These are phyloP conservation scores for Cystofilobasidium macerans DNA, from an alignment of 768 basidiomycete genomes.

Conservation along the genomic window DNA sequence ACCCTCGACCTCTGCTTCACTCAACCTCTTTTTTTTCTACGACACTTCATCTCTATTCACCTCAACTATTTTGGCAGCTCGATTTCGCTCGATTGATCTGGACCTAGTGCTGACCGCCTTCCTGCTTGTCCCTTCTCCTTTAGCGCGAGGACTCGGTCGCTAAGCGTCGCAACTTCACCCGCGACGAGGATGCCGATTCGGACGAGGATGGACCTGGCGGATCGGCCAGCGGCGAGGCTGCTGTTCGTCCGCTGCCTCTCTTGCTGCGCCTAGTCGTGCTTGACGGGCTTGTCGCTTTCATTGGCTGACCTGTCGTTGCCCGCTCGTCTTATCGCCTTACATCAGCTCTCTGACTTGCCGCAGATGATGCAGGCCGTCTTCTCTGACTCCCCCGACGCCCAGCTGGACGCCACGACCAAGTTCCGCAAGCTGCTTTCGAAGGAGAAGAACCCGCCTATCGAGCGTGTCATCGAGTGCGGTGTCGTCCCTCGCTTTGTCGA, in stretches of 20 bases:
- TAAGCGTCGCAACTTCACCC: slow-evolving; percentile 84
- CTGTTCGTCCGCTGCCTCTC: slow-evolving; percentile 12
- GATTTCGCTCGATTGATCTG: background rate
- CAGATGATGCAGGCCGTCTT: slow-evolving; percentile 83
- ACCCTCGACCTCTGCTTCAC: background rate
- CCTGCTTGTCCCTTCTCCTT: background rate
- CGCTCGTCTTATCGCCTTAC: background rate
- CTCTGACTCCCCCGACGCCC: slow-evolving; percentile 77
- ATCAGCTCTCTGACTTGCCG: slow-evolving; percentile 56
- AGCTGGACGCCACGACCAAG: slow-evolving; percentile 93
- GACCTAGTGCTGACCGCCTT: background rate
- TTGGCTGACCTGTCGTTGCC: background rate
- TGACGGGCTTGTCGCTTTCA: background rate
- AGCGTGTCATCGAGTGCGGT: slow-evolving; percentile 87
- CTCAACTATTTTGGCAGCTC: background rate
- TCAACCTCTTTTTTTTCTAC: slow-evolving; percentile 1
- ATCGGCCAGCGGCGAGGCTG: slow-evolving; percentile 19
- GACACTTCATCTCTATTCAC: background rate
- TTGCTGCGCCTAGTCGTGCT: background rate
- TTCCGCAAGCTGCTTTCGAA: slow-evolving; percentile 97
- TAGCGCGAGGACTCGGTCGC: slow-evolving; percentile 91
- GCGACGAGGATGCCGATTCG: slow-evolving; percentile 53
- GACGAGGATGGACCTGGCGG: slow-evolving; percentile 68
- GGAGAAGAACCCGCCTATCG: slow-evolving; percentile 99
- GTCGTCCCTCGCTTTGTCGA: slow-evolving; percentile 96